These are phyloP conservation scores for Alternaria longipes DNA, from an alignment of 2,329 filamentous ascomycete species.

Conservation along the genomic window DNA sequence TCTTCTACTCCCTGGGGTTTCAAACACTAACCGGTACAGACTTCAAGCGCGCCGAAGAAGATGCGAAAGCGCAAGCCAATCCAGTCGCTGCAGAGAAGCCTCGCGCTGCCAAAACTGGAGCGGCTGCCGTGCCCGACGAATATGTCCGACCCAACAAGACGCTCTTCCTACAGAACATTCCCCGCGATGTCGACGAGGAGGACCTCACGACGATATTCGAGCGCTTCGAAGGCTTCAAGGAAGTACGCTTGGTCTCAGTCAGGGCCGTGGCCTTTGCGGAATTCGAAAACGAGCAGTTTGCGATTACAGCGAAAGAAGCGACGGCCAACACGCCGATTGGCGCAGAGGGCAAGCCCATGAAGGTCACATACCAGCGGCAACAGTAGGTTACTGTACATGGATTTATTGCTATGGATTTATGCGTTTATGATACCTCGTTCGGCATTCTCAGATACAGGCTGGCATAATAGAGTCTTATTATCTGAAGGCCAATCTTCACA, in stretches of 20 bases:
- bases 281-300: slow-evolving; percentile 88
- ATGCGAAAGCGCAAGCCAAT: slow-evolving; percentile 79
- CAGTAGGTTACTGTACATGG: slow-evolving; percentile 60
- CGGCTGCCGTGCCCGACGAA: slow-evolving; percentile 90
- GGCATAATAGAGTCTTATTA: slow-evolving; percentile 20
- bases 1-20: slow-evolving; percentile 45
- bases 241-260: slow-evolving; percentile 88
- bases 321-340: slow-evolving; percentile 85
- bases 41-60: slow-evolving; percentile 82
- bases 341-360: slow-evolving; percentile 78
- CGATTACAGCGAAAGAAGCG: slow-evolving; percentile 92
- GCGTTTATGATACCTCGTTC: slow-evolving; percentile 32
- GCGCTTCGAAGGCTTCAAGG: slow-evolving; percentile 91
- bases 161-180: slow-evolving; percentile 90
- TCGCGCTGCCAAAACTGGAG: slow-evolving; percentile 74
- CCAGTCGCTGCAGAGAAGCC: slow-evolving; percentile 62
- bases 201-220: slow-evolving; percentile 81
- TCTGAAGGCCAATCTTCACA: slow-evolving; percentile 16
- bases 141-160: slow-evolving; percentile 98
- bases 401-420: slow-evolving; percentile 35
- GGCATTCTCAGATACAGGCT: slow-evolving; percentile 17
- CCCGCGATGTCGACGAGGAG: slow-evolving; percentile 85
- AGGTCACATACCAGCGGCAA: slow-evolving; percentile 92
- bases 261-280: slow-evolving; percentile 95
- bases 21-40: slow-evolving; percentile 55